Evolutionary conservation across 148 eudicot species (phyloP), one percentile per base, ranked within the genome.

Genomic region (Salicornia ramosissima): DNA sequence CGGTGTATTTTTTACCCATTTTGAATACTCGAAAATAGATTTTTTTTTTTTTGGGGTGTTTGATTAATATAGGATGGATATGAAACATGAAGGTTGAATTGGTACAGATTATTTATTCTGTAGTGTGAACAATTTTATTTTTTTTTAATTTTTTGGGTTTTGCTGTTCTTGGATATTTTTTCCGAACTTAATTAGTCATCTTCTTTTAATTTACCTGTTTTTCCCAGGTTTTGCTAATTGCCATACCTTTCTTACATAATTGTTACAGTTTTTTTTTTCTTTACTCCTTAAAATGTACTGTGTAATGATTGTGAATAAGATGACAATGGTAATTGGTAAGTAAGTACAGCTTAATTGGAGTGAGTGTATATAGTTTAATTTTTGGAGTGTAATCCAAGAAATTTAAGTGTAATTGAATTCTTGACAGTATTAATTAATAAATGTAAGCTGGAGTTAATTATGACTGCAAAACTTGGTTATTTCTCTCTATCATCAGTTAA

Each of bases 1-100:
- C 18, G 45, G 72, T 53, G 25, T 29, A 11, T 34, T 16, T 47
- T 40, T 60, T 4, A 50, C 22, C 52, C 67, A 61, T 61, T 46
- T 59, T 15, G 14, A 52, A 45, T 53, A 51, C 40, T 51, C 25
- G 19, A 13, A 6, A 72, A 61, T 10, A 46, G 12, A 33, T 61
- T 62, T 31, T 29, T 21, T 22, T 49, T 57, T 54, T 54, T 54
- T 29, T 56, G 28, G 28, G 12, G 11, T 67, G 67, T 15, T 66
- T 68, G 52, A 59, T 59, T 21, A 61, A 60, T 75, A 58, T 55
- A 26, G 70, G 79, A 54, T 54, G 40, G n/a, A 36, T 10, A 24
- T 21, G 58, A 72, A 66, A 14, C 36, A 36, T 54, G 24, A 36
- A 76, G 54, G 57, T 22, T 33, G 53, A 74, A 28, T 67, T 43